phyloP scores from a whole-genome alignment of 768 basidiomycete species.

The Cantharellus anzutake region DNA sequence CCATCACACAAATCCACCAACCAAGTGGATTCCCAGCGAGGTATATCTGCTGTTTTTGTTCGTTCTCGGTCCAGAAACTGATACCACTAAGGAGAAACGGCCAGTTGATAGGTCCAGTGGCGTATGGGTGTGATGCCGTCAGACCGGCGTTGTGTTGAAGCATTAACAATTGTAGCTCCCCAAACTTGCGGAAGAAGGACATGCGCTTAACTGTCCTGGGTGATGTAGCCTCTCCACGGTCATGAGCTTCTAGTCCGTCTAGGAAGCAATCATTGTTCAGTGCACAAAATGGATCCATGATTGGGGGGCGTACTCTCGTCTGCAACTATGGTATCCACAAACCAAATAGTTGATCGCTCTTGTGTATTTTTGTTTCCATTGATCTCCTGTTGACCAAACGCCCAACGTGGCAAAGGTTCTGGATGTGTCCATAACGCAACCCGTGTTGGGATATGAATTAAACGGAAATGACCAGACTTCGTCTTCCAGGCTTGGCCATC shows the following conservation, averaged over 20 bases:
- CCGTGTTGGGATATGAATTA: slow-evolving; percentile 74
- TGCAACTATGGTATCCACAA: slow-evolving; percentile 59
- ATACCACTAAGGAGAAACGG: slow-evolving; percentile 92
- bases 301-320: slow-evolving; percentile 38
- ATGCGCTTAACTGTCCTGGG: slow-evolving; percentile 57
- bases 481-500: slow-evolving; percentile 79
- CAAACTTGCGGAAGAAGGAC: slow-evolving; percentile 91
- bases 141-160: slow-evolving; percentile 97
- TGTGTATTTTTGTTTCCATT: slow-evolving; percentile 87
- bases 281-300: not conserved
- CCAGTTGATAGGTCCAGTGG: slow-evolving; percentile 93
- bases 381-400: slow-evolving; percentile 89
- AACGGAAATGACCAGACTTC: slow-evolving; percentile 82
- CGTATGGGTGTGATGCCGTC: slow-evolving; percentile 94
- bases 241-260: slow-evolving; percentile 35
- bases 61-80: slow-evolving; percentile 92
- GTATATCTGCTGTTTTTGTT: slow-evolving; percentile 82
- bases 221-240: slow-evolving; percentile 31
- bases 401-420: slow-evolving; percentile 85
- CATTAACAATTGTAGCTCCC: slow-evolving; percentile 86
- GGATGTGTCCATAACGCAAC: slow-evolving; percentile 90
- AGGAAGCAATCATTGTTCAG: not conserved
- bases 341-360: slow-evolving; percentile 79
- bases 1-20: slow-evolving; percentile 87
- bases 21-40: slow-evolving; percentile 85